phyloP scores from a whole-genome alignment of 805 yeast genomes.

The Geotrichum ghanense region DNA sequence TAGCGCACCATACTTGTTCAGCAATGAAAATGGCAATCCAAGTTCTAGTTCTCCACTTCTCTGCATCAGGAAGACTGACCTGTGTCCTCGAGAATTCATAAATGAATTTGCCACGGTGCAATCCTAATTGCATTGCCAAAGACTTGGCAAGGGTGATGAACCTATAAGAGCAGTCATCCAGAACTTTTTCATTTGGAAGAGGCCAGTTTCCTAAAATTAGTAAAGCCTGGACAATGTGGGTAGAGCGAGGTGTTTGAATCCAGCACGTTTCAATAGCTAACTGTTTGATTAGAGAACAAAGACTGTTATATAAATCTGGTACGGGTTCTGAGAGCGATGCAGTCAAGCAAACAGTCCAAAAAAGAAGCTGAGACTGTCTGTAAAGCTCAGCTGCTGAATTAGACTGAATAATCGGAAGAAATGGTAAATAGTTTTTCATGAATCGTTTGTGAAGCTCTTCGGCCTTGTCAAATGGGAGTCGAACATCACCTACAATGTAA shows the following conservation, averaged over 20 bases:
- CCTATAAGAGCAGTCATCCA: conserved; percentile 85
- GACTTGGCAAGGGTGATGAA: conserved; percentile 81
- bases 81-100: conserved; percentile 86
- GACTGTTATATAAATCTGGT: conserved; percentile 64
- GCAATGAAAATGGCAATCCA: conserved; percentile 84
- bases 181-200: conserved; percentile 78
- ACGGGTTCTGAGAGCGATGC: conserved; percentile 82
- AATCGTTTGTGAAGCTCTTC: conserved; percentile 61
- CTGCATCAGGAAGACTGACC: conserved; percentile 79
- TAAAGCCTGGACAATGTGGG: conserved; percentile 86
- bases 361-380: conserved; percentile 70
- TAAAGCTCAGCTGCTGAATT: conserved; percentile 64
- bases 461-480: conserved; percentile 55
- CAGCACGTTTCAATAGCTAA: conserved; percentile 87
- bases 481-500: conserved; percentile 67
- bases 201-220: conserved; percentile 84
- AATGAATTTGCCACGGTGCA: conserved; percentile 86
- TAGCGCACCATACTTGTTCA: conserved; percentile 86
- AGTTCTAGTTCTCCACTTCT: conserved; percentile 85
- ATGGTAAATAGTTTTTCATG: conserved; percentile 56
- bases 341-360: conserved; percentile 84
- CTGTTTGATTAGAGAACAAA: conserved; percentile 71
- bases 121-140: conserved; percentile 73
- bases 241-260: conserved; percentile 86
- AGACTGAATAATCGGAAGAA: conserved; percentile 67